Base-by-base conservation (phyloP, 1,284 basidiomycete genomes). In the Trichosporon ovoides region DNA sequence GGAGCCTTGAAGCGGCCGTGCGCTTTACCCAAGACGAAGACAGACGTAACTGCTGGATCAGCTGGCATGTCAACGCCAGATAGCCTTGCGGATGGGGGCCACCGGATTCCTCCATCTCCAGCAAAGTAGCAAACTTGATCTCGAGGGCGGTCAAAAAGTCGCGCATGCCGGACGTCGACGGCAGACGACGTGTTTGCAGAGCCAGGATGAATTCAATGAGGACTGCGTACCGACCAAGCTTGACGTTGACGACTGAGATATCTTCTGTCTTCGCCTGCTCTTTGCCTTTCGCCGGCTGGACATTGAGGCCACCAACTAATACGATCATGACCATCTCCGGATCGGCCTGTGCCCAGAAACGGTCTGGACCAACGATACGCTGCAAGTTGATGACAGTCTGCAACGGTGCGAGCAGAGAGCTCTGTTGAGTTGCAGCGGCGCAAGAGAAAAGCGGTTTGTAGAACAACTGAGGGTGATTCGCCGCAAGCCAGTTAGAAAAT, bases 321-420 rank as follows among this genome's bases (percentile, higher is more conserved):
- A 86, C 87, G 4, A 89, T 82, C 3, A 84, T 79, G 59, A 89
- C 78, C 88, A 91, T 90, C 66, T 89, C 87, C 2, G 85, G 80
- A 72, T 89, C 85, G 19, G 83, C 80, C 3, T 60, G 48, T 1
- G 80, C 81, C 87, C 87, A 89, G 67, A 85, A 84, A 3, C 22
- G 18, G 56, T 83, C 82, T 0, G 83, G 80, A 12, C 70, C 68
- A 24, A 88, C 72, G 63, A 83, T 81, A 13, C 77, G 79, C 3
- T 83, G 77, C 33, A 87, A 62, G 0, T 81, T 77, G 13, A 77
- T 74, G 31, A 89, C 72, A 0, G 81, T 76, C 49, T 82, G 81
- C 0, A 89, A 80, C 59, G 87, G 83, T 38, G 81, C 82, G 5
- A 82, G 74, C 2, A 88, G 79, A 0, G 82, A 81, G 14, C 82